A percentile compares a stretch with the other conserved stretches of the same genome.
Evolutionary conservation across 208 protist genomes (phyloP).

Genomic region (Acanthamoeba castellanii): DNA sequence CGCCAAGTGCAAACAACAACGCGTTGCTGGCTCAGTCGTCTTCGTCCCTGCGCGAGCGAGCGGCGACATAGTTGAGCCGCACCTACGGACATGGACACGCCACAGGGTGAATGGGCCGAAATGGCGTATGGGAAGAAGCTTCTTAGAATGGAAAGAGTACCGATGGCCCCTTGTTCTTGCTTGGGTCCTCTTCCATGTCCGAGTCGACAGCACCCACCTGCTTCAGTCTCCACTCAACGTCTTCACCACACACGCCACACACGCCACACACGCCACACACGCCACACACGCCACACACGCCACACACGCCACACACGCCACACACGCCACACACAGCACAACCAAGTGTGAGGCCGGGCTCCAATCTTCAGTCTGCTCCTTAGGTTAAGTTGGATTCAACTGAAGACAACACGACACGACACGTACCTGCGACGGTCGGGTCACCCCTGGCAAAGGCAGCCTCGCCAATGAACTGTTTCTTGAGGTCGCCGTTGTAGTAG

Average conservation of each 20-base stretch:
- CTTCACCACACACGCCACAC: neutral
- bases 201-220: constrained; percentile 11
- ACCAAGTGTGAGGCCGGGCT: neutral
- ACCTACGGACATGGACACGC: neutral
- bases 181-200: constrained; percentile 46
- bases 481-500: constrained; percentile 63
- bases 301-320: neutral
- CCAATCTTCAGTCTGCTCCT: no score
- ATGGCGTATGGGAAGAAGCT: no score
- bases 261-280: no score
- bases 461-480: constrained; percentile 43
- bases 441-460: neutral
- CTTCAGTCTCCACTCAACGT: constrained; percentile 49
- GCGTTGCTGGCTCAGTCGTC: neutral
- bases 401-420: neutral
- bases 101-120: no score
- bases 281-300: neutral
- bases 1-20: no score
- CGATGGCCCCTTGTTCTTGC: neutral
- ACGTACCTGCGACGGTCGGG: neutral
- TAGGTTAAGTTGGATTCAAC: no score
- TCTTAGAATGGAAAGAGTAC: neutral
- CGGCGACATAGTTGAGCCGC: constrained; percentile 29
- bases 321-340: neutral
- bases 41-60: neutral